Evolutionary conservation across 352 stramenopile species (phyloP).

Genomic region (Globisporangium heterothallicum): DNA sequence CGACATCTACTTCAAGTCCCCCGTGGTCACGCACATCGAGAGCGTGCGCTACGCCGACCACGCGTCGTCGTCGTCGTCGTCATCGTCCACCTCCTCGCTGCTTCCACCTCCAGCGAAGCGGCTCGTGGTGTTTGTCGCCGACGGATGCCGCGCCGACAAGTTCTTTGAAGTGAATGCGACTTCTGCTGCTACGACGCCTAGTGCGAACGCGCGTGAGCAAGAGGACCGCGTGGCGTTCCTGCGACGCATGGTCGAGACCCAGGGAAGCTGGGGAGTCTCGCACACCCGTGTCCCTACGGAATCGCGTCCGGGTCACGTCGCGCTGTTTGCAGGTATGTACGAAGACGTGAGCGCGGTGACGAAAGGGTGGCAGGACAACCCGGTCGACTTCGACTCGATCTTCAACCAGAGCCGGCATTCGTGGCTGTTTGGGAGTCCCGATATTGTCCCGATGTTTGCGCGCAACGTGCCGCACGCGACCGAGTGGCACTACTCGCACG

Average conservation of each 20-base stretch:
- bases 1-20: slow-evolving; percentile 89
- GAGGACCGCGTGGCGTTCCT: slow-evolving; percentile 55
- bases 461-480: slow-evolving; percentile 59
- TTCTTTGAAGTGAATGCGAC: slow-evolving; percentile 65
- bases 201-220: too few relatives aligned
- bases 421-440: slow-evolving; percentile 77
- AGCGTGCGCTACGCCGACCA: slow-evolving; percentile 30
- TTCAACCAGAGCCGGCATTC: slow-evolving; percentile 70
- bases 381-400: slow-evolving; percentile 83
- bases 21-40: slow-evolving; percentile 63
- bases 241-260: slow-evolving; percentile 39
- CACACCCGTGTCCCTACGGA: slow-evolving; percentile 86
- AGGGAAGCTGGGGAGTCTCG: slow-evolving; percentile 75
- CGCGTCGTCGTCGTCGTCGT: background rate
- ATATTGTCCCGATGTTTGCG: slow-evolving; percentile 86
- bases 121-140: slow-evolving; percentile 78
- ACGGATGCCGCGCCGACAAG: slow-evolving; percentile 79
- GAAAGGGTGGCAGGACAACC: slow-evolving; percentile 84
- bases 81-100: slow-evolving; percentile 20
- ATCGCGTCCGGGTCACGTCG: slow-evolving; percentile 74
- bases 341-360: slow-evolving; percentile 86
- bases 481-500: slow-evolving; percentile 70
- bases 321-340: slow-evolving; percentile 86
- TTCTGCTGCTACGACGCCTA: background rate
- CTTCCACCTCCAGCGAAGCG: slow-evolving; percentile 41